A percentile compares a stretch with the other conserved stretches of the same genome.
phyloP scores from a whole-genome alignment of 768 basidiomycete species.

The Sarcomyxa edulis region DNA sequence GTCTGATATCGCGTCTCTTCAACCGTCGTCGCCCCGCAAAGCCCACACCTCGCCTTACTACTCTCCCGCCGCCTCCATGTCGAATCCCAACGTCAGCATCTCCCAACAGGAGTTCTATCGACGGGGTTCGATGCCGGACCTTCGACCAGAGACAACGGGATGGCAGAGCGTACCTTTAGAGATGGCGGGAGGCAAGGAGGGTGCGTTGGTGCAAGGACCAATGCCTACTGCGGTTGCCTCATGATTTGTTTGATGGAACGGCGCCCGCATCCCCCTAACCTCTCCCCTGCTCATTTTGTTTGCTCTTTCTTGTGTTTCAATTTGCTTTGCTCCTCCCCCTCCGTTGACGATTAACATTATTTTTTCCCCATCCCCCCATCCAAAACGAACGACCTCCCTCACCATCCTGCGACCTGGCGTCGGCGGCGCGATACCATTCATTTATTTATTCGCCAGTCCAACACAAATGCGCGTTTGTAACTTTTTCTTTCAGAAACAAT shows the following conservation, averaged over 20 bases:
- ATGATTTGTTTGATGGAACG: too few species aligned
- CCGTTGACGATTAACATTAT: too few species aligned
- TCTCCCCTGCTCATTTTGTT: not conserved
- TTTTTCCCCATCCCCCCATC: not conserved
- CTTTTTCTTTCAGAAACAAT: not conserved
- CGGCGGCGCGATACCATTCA: too few species aligned
- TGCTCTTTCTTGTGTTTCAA: slow-evolving; percentile 1
- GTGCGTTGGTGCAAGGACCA: too few species aligned
- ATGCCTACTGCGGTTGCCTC: too few species aligned
- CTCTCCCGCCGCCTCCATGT: not conserved
- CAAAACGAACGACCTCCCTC: not conserved
- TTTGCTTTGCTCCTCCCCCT: not conserved
- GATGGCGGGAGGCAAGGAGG: too few species aligned
- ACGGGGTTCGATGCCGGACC: too few species aligned
- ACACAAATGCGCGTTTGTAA: too few species aligned
- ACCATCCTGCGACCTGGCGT: not conserved
- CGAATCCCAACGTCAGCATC: not conserved
- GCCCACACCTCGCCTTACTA: slow-evolving; percentile 10
- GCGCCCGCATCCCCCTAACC: not conserved
- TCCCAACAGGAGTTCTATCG: not conserved
- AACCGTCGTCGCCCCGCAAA: slow-evolving; percentile 16
- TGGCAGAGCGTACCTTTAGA: too few species aligned
- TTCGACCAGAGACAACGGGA: too few species aligned
- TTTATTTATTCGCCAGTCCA: too few species aligned
- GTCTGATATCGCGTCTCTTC: slow-evolving; percentile 57